Evolutionary conservation across 2,329 filamentous ascomycete species (phyloP), one percentile per base, ranked within the genome.

Genomic region (Neofusicoccum sp.): DNA sequence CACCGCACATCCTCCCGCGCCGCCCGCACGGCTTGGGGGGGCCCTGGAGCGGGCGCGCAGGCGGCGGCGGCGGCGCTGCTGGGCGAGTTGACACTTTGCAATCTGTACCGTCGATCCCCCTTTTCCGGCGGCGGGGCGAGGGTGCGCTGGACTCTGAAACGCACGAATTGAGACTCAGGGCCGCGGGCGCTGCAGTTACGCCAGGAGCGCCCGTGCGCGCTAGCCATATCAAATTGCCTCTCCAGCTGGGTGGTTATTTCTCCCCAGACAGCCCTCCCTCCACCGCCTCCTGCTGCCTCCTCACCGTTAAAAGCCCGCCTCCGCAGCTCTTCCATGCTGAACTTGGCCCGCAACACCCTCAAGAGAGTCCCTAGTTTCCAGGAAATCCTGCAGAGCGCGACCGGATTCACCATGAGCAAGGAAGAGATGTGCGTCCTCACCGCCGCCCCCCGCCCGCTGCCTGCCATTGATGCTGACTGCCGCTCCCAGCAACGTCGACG

Each of bases 401-500:
- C 61, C 33, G 52, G 44, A 45, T 58, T 50, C 61, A 63, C 16
- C 52, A 74, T 70, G 65, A 76, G 76, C 74, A 76, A 76, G 68
- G 74, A 77, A 71, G 74, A 77, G 74, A 76, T 77, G 75, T 77
- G 68, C 65, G 70, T 63, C 47, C 14, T 59, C 54, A 31, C 49
- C 45, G 47, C 62, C 67, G 71, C 71, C 73, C 31, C 34, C 28
- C 22, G 22, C 22, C 22, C 36, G 14, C 37, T 29, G 3, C 3
- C 16, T 37, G 28, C 48, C 37, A 47, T 54, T 44, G 28, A 44
- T 54, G 60, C 67, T 72, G 68, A 77, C 71, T 36, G 31, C 56
- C 54, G 50, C 9, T 61, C 56, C 12, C 79, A 96, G 93, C 79
- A 89, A 92, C 75, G 92, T 98, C 78, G 95, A 99, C 81, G 90